These are phyloP conservation scores for Nitzschia sp. DNA, from an alignment of 108 stramenopile genomes.

Conservation along the genomic window DNA sequence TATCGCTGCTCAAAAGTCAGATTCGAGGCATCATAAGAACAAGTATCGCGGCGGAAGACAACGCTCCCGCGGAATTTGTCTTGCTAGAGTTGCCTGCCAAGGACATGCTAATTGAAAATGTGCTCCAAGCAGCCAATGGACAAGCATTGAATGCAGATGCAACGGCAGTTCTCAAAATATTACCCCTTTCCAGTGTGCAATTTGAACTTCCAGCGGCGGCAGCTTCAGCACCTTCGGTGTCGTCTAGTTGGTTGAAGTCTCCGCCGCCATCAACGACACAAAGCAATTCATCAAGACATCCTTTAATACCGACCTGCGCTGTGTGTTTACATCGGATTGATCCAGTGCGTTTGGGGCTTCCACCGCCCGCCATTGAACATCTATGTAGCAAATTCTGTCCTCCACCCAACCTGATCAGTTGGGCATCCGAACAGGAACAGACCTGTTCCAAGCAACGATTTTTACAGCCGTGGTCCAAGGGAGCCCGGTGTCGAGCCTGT, in stretches of 20 bases:
- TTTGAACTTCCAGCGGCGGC: constrained; percentile 15
- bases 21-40: constrained; percentile 31
- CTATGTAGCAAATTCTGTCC: constrained; percentile 72
- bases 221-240: background rate
- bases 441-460: constrained; percentile 62
- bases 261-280: constrained; percentile 1
- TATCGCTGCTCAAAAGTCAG: constrained; percentile 1
- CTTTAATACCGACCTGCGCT: constrained; percentile 67
- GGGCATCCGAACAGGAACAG: background rate
- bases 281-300: constrained; percentile 4
- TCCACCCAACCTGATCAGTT: constrained; percentile 27
- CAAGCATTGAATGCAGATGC: constrained; percentile 40
- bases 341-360: constrained; percentile 63
- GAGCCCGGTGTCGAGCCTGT: constrained; percentile 69
- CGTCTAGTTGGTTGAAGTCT: background rate
- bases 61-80: constrained; percentile 45
- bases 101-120: constrained; percentile 8
- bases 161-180: constrained; percentile 51
- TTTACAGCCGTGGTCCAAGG: constrained; percentile 59
- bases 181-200: constrained; percentile 50
- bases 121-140: constrained; percentile 37
- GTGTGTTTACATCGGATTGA: constrained; percentile 83
- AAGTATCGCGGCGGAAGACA: constrained; percentile 20
- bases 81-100: constrained; percentile 32
- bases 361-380: constrained; percentile 49